Base-by-base conservation (phyloP, 192 early-diverging fungal species). In the Piromyces finnis region DNA sequence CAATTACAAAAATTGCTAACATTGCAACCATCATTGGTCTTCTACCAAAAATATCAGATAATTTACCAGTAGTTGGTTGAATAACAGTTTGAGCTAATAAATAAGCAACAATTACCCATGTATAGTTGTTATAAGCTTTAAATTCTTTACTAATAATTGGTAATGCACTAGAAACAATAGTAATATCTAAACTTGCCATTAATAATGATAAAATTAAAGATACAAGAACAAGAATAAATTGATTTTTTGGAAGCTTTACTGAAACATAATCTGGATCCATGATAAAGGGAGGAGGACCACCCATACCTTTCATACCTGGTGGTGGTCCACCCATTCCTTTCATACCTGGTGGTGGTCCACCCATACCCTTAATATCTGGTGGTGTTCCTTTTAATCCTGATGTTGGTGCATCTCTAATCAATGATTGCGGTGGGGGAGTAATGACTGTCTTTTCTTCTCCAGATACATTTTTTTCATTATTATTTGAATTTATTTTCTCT, bases 91-190 rank as follows among this genome's bases (percentile, higher is more conserved):
- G 15, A 22, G 41, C 15, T 51, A 51, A 51, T 22, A 51, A 51
- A 51, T 51, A 51, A 6, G 41, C 15, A 51, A 22, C 18, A 51
- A 51, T 51, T 15, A 51, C 41, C 41, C 41, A 51, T 5, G 41
- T 51, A 6, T 51, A 51, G 14, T 51, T 51, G 22, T 51, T 22
- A 51, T 15, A 51, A 1, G 91, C 87, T 29, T 90, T 83, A 78
- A 92, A 92, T 6, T 91, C 85, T 4, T 87, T 86, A 28, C 87
- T 85, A 29, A 93, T 93, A 29, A 80, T 86, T 13, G 91, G 90
- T 68, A 92, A 82, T 39, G 88, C 88, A 1, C 87, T 90, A 11
- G 87, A 82, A 79, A 93, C 88, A 30, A 93, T 91, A 1, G 92
- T 92, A 79, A 85, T 87, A 82, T 92, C 91, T 14, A 51, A 22